These are phyloP conservation scores for Hirsutella thompsonii DNA, from an alignment of 2,329 filamentous ascomycete genomes.

Conservation along the genomic window DNA sequence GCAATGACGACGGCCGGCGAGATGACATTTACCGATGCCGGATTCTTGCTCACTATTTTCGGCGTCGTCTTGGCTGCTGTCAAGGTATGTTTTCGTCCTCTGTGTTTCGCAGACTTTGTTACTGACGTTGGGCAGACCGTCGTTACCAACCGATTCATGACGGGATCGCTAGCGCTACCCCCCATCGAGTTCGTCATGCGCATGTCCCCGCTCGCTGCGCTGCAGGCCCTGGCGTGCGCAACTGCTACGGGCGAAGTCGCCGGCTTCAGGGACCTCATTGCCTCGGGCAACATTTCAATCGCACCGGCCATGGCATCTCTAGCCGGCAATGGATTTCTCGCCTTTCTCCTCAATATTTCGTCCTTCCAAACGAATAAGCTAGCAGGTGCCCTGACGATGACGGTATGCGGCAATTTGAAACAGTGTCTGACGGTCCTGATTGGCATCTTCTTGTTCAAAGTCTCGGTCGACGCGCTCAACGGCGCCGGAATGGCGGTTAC, in stretches of 20 bases:
- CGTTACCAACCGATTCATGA: slow-evolving; percentile 52
- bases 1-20: slow-evolving; percentile 48
- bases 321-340: slow-evolving; percentile 37
- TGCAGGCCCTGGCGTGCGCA: slow-evolving; percentile 40
- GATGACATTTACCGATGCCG: slow-evolving; percentile 46
- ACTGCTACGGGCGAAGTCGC: slow-evolving; percentile 37
- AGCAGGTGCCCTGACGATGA: slow-evolving; percentile 45
- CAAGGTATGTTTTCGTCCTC: slow-evolving; percentile 27
- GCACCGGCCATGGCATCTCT: slow-evolving; percentile 26
- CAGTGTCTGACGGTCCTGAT: slow-evolving; percentile 42
- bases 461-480: slow-evolving; percentile 36
- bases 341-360: slow-evolving; percentile 42
- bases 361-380: slow-evolving; percentile 46
- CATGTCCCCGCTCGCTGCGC: slow-evolving; percentile 47
- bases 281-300: slow-evolving; percentile 20
- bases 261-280: slow-evolving; percentile 23
- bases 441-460: slow-evolving; percentile 38
- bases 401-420: slow-evolving; percentile 46
- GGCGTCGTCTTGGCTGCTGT: slow-evolving; percentile 40
- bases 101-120: neutral
- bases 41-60: slow-evolving; percentile 40
- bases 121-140: slow-evolving; percentile 31
- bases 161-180: slow-evolving; percentile 41
- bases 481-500: slow-evolving; percentile 43
- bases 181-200: slow-evolving; percentile 48